Percentiles rank a stretch among this genome's conserved stretches.
Evolutionary conservation across 2,329 filamentous ascomycete genomes (phyloP).

Genomic region (Thielaviopsis musarum): DNA sequence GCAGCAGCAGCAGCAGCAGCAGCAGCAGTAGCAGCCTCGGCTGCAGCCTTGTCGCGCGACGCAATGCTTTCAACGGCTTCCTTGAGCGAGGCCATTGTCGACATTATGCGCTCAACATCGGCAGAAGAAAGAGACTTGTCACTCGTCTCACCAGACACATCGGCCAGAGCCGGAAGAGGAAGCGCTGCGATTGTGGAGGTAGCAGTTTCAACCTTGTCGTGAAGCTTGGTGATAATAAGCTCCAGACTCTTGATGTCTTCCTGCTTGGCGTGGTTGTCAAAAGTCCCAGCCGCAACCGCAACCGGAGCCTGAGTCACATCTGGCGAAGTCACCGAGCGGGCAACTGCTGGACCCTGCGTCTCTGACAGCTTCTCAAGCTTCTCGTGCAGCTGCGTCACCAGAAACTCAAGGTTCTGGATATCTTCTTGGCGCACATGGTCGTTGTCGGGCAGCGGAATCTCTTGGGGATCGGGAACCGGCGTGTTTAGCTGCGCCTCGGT

Average conservation of each 20-base stretch:
- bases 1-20: slow-evolving; percentile 19
- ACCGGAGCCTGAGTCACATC: background rate
- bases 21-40: slow-evolving; percentile 13
- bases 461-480: slow-evolving; percentile 32
- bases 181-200: background rate
- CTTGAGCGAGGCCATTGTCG: slow-evolving; percentile 32
- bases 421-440: slow-evolving; percentile 8
- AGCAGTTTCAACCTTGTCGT: slow-evolving; percentile 56
- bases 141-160: slow-evolving; percentile 16
- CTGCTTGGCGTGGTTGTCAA: slow-evolving; percentile 37
- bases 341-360: background rate
- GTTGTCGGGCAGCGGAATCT: slow-evolving; percentile 9
- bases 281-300: slow-evolving; percentile 15
- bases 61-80: slow-evolving; percentile 30
- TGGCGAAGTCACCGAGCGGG: background rate
- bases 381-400: slow-evolving; percentile 8
- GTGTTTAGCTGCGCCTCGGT: slow-evolving; percentile 7
- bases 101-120: slow-evolving; percentile 39
- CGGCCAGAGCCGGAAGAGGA: slow-evolving; percentile 34
- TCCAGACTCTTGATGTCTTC: slow-evolving; percentile 79
- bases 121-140: slow-evolving; percentile 26
- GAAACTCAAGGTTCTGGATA: slow-evolving; percentile 10
- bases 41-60: slow-evolving; percentile 17
- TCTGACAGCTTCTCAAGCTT: slow-evolving; percentile 10
- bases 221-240: slow-evolving; percentile 62